Base-by-base conservation (phyloP, 331 rosid species). In the Phaseolus coccineus region DNA sequence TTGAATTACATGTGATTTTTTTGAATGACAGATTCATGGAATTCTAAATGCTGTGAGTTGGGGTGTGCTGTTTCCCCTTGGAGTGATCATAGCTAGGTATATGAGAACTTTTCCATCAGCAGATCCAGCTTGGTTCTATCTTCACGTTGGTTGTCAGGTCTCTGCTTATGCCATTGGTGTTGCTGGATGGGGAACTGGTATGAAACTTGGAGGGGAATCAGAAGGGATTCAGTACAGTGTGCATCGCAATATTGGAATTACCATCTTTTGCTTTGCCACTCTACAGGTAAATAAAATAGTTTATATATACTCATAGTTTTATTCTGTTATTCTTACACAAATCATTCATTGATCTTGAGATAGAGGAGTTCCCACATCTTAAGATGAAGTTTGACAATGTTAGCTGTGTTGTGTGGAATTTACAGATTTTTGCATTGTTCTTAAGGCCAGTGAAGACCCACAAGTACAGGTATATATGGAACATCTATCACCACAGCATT, bases 51-150 rank as follows among this genome's bases (percentile, higher is more conserved):
- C 85, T 4, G 90, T 94, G 84, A 90, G 98, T 84, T 94, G 98
- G 98, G 98, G 98, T n/a, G 13, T 92, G 25, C 53, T 94, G 71
- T 94, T 92, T 82, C 98, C 98, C 1, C 37, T 84, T 51, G 98
- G 98, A 82, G 87, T 71, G 19, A 74, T 91, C 19, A 82, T 94
- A 2, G 97, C 97, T 72, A 89, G 98, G 86, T 91, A 94, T 73
- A 9, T 91, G 59, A 94, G 89, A 64, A 56, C 80, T 4, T 91
- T 89, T 53, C 90, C 90, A 14, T 88, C 94, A 11, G 95, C 97
- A 2, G 97, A 92, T 84, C 97, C 97, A 12, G 91, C 85, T 30
- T 92, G 98, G 98, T 94, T 94, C 87, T 94, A 94, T 84, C 93
- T 92, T 48, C 98, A 94, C 81, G 82, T 70, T 31, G 77, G 48